Evolutionary conservation across 2,329 filamentous ascomycete species (phyloP), one percentile per base, ranked within the genome.

Genomic region (Microsporum audouinii): DNA sequence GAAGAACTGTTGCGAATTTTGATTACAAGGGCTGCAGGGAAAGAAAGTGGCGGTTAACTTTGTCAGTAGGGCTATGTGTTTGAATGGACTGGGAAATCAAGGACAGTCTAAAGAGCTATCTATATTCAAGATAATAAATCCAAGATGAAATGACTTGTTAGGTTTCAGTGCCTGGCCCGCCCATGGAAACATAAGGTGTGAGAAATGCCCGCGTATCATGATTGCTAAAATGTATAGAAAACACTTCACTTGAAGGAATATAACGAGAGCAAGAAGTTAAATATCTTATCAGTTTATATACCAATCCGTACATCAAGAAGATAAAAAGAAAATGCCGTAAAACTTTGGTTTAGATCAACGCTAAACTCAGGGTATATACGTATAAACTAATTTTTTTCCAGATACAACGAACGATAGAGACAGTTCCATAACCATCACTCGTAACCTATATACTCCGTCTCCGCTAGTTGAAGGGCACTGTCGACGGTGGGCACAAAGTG

Each of bases 401-500:
- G 27, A 12, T 34, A 27, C 23, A 47, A 17, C 43, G 10, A 31
- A 12, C 12, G 10, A 36, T 23, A 4, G 31, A 36, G 31, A 33
- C 23, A 51, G 17, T 51, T 29, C 27, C 10, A 51, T 12, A 51
- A 51, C 27, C 51, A 55, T 34, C 47, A 61, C 17, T 61, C 55
- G 12, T 39, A 27, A 45, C 60, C 60, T 62, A 77, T 64, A 60
- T 84, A 82, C 71, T 89, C 86, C 7, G 84, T 78, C 75, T 96
- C 91, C 0, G 88, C 89, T 78, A 91, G 77, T 59, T 86, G 82
- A 67, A 99, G 73, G 1, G 94, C 94, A 71, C 95, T 88, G 58
- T 91, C 85, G 1, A 97, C 91, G 66, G 88, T 87, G 29, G 82
- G 80, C 6, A 95, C 88, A 73, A 96, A 96, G 67, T 94, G 86